Percentiles rank a stretch among this genome's conserved stretches.
These are phyloP conservation scores for Botrytis hyacinthi DNA, from an alignment of 2,329 filamentous ascomycete species.

Conservation along the genomic window DNA sequence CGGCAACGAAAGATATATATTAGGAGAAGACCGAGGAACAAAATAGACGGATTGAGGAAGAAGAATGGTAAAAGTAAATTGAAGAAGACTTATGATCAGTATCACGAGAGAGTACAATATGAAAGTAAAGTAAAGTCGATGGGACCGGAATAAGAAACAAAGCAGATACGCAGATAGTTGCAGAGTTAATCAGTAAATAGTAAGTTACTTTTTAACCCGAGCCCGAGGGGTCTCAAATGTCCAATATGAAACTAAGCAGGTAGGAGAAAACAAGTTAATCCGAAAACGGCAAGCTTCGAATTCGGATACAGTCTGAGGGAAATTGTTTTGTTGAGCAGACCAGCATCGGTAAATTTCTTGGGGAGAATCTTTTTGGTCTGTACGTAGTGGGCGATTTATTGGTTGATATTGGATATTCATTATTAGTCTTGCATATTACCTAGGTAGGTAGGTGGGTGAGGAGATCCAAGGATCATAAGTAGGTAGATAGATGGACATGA, in stretches of 20 bases:
- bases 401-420: neutral
- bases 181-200: neutral
- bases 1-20: neutral
- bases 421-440: neutral
- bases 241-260: neutral
- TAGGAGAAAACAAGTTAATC: neutral
- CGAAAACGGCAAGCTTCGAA: neutral
- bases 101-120: constrained; percentile 14
- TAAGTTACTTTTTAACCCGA: neutral
- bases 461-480: no score
- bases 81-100: constrained; percentile 18
- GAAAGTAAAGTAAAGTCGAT: constrained; percentile 16
- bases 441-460: neutral
- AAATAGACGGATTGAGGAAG: neutral
- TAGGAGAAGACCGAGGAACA: neutral
- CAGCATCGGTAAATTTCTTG: neutral
- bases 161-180: neutral
- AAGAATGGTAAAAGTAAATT: neutral
- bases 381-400: neutral
- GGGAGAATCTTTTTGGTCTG: neutral
- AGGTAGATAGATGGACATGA: neutral
- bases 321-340: constrained; percentile 11
- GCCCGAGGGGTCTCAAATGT: constrained; percentile 1
- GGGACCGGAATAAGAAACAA: neutral
- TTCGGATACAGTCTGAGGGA: neutral